Evolutionary conservation across 306 rosid species (phyloP).

Genomic region (Parietaria judaica): DNA sequence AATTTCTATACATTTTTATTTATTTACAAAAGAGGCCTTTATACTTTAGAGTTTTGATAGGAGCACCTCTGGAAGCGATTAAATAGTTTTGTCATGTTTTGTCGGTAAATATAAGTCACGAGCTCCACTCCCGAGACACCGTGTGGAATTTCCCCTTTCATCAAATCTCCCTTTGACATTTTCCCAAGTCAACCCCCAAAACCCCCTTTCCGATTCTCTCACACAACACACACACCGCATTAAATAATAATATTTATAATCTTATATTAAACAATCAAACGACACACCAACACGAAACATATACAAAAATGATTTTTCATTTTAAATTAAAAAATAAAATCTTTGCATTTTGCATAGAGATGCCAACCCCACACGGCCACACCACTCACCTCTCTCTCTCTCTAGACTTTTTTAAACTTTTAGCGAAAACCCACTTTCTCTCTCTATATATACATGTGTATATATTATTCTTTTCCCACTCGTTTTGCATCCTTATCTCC

Average conservation of each 20-base stretch:
- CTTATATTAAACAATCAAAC: neutral
- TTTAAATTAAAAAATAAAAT: neutral
- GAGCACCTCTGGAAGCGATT: neutral
- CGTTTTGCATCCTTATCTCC: slow-evolving; percentile 29
- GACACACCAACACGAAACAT: neutral
- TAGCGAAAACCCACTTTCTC: slow-evolving; percentile 16
- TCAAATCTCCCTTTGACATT: slow-evolving; percentile 43
- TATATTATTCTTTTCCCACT: slow-evolving; percentile 29
- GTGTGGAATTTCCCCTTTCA: slow-evolving; percentile 25
- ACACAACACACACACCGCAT: neutral
- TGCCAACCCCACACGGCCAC: slow-evolving; percentile 26
- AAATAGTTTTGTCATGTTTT: slow-evolving; percentile 6
- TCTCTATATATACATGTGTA: slow-evolving; percentile 24
- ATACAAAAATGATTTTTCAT: too few species aligned
- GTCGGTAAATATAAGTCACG: slow-evolving; percentile 39
- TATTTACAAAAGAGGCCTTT: neutral
- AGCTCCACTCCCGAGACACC: slow-evolving; percentile 32
- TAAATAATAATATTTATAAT: neutral
- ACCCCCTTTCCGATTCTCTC: slow-evolving; percentile 9
- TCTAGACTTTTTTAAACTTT: neutral
- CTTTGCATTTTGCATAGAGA: slow-evolving; percentile 31
- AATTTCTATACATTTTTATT: neutral
- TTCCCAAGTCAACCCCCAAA: slow-evolving; percentile 25
- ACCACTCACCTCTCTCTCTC: slow-evolving; percentile 9
- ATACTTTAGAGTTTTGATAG: neutral